Percentiles rank a stretch among this genome's conserved stretches.
phyloP scores from a whole-genome alignment of 1,284 basidiomycete species.

The Ceratobasidium sp. region DNA sequence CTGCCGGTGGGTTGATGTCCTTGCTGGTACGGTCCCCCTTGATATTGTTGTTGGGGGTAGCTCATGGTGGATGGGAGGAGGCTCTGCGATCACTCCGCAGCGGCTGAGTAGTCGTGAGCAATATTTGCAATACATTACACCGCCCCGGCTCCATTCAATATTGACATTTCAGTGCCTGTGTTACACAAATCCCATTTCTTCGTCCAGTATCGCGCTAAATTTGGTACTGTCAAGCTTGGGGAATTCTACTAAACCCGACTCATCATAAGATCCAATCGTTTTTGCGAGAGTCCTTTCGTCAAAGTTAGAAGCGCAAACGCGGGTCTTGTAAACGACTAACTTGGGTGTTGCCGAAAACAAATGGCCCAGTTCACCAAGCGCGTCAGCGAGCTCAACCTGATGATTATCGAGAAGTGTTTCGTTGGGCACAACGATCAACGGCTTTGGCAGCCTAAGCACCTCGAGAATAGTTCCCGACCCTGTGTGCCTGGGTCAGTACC shows the following conservation, averaged over 20 bases:
- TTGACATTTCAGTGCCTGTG: neutral
- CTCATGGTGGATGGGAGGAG: conserved; percentile 31
- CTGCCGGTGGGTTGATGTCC: conserved; percentile 33
- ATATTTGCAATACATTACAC: conserved; percentile 34
- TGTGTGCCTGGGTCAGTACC: conserved; percentile 48
- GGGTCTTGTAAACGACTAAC: conserved; percentile 54
- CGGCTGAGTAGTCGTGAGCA: conserved; percentile 9
- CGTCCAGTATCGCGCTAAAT: conserved; percentile 70
- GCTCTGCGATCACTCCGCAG: conserved; percentile 30
- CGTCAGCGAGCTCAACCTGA: conserved; percentile 85
- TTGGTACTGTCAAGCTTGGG: conserved; percentile 67
- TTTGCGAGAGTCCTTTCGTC: conserved; percentile 59
- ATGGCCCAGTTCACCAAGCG: conserved; percentile 68
- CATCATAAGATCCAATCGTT: conserved; percentile 59
- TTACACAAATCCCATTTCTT: conserved; percentile 71
- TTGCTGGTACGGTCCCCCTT: conserved; percentile 24
- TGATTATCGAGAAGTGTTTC: conserved; percentile 90
- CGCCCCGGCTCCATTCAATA: neutral
- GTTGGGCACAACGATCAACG: conserved; percentile 90
- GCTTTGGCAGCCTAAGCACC: conserved; percentile 74
- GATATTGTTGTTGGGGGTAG: conserved; percentile 29
- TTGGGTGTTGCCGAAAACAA: conserved; percentile 64
- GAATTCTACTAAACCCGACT: conserved; percentile 60
- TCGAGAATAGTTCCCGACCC: conserved; percentile 95
- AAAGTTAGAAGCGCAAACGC: conserved; percentile 13